phyloP scores from a whole-genome alignment of 75 land plant genomes.

The Ceratopteris richardii region DNA sequence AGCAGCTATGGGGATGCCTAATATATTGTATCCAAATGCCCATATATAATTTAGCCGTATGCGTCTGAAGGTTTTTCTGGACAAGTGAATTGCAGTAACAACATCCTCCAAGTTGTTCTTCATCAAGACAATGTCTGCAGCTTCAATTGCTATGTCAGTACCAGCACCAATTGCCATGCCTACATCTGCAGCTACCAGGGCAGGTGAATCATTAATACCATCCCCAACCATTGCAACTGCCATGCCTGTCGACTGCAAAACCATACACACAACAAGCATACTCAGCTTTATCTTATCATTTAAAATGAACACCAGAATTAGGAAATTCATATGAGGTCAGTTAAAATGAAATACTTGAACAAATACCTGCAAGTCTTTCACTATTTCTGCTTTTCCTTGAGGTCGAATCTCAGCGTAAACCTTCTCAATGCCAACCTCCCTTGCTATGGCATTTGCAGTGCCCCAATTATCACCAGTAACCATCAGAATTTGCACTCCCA shows the following conservation, averaged over 20 bases:
- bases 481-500: conserved; percentile 38
- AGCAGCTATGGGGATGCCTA: conserved; percentile 84
- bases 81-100: conserved; percentile 79
- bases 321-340: not conserved
- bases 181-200: conserved; percentile 83
- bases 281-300: not conserved
- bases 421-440: conserved; percentile 31
- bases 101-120: conserved; percentile 83
- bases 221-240: conserved; percentile 93
- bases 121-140: conserved; percentile 87
- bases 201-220: conserved; percentile 92
- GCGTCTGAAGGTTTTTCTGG: conserved; percentile 63
- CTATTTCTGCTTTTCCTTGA: conserved; percentile 49
- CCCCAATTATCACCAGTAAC: conserved; percentile 45
- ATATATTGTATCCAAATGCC: conserved; percentile 80
- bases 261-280: not conserved
- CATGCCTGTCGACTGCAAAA: conserved; percentile 36
- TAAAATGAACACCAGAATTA: not conserved
- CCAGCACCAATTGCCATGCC: conserved; percentile 98
- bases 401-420: conserved; percentile 36
- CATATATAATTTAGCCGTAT: conserved; percentile 71
- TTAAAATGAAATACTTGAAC: not conserved
- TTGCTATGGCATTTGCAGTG: conserved; percentile 39
- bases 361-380: conserved; percentile 57
- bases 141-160: conserved; percentile 92